Percentiles rank a stretch among this genome's conserved stretches.
Conservation (phyloP, 1,139 yeast species). For the Hanseniaspora uvarum region DNA sequence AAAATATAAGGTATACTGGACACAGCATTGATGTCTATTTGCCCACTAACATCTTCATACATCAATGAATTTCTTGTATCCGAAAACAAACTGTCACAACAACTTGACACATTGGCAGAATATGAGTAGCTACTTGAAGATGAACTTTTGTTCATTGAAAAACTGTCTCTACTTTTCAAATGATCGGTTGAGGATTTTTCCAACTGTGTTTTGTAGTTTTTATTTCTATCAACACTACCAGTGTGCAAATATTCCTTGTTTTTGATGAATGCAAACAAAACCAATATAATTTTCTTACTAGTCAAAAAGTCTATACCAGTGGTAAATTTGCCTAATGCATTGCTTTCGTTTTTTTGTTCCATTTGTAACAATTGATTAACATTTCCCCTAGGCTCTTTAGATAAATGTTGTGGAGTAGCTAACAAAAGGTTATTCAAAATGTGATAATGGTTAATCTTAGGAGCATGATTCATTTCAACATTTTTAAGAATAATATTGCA, state of each 20-base stretch:
- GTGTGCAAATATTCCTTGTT: conserved; percentile 20
- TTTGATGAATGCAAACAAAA: conserved; percentile 33
- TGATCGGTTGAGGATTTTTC: background rate
- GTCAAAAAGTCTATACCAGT: conserved; percentile 55
- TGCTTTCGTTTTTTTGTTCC: conserved; percentile 24
- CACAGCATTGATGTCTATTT: conserved; percentile 13
- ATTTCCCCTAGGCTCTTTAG: background rate
- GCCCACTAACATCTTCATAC: background rate
- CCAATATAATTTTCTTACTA: conserved; percentile 45
- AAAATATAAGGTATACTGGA: conserved; percentile 20
- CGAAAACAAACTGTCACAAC: conserved; percentile 15
- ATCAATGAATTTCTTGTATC: background rate
- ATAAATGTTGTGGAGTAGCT: conserved; percentile 34
- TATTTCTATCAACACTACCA: background rate
- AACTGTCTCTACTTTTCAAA: background rate
- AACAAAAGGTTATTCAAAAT: conserved; percentile 49
- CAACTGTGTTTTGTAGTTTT: background rate
- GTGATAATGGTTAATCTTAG: conserved; percentile 45
- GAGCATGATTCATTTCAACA: conserved; percentile 32
- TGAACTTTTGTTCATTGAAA: background rate
- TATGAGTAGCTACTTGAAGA: background rate
- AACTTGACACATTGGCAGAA: background rate
- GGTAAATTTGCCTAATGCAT: conserved; percentile 32
- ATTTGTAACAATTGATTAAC: conserved; percentile 22
- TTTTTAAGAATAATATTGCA: conserved; percentile 35